These are phyloP conservation scores for Psidium guajava DNA, from an alignment of 345 rosid genomes.

Conservation along the genomic window DNA sequence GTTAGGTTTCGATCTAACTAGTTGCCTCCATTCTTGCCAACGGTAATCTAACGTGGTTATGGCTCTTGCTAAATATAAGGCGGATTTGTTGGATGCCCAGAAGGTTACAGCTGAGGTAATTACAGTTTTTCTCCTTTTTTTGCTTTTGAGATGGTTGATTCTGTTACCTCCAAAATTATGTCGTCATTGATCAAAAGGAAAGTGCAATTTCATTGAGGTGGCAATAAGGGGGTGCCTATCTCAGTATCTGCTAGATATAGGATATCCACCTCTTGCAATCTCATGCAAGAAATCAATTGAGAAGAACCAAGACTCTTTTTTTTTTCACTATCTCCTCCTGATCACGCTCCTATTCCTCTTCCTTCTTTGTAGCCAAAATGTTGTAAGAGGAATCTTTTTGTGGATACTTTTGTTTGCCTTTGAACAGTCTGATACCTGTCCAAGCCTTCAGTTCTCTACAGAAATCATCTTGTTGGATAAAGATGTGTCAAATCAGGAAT, in stretches of 20 bases:
- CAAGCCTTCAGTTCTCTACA: background rate
- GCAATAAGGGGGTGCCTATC: background rate
- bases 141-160: background rate
- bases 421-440: background rate
- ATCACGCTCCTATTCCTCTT: background rate
- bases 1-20: background rate
- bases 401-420: background rate
- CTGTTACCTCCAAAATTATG: background rate
- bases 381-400: background rate
- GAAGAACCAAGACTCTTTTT: background rate
- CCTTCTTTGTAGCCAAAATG: background rate
- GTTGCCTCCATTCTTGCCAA: background rate
- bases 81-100: slow-evolving; percentile 72
- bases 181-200: background rate
- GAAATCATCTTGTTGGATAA: background rate
- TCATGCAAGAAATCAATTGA: background rate
- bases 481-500: background rate
- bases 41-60: slow-evolving; percentile 89
- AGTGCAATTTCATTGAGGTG: background rate
- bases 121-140: background rate
- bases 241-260: background rate
- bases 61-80: slow-evolving; percentile 88
- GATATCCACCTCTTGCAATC: background rate
- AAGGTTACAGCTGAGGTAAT: slow-evolving; percentile 70
- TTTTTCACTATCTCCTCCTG: background rate